Evolutionary conservation across 1,284 basidiomycete species (phyloP), one percentile per base, ranked within the genome.

Genomic region (Hypsizygus ulmarius): DNA sequence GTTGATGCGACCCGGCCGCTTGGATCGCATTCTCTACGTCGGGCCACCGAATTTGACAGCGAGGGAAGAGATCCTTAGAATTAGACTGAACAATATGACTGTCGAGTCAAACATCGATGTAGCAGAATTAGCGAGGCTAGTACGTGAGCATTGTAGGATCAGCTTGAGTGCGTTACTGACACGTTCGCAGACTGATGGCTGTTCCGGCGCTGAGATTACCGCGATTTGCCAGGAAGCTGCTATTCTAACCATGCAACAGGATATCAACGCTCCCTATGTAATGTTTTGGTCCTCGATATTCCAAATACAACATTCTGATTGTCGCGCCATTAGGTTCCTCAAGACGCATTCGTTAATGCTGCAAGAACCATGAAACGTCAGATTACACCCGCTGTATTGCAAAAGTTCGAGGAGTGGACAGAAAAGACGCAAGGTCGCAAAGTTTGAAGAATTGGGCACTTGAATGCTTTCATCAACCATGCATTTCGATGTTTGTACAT

Each of bases 141-240:
- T 91, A 55, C 61, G 80, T 43, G 25, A 36, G 30, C 49, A 42
- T 25, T 35, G 2, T 40, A 38, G 19, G 9, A 50, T 14, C 12
- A 12, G 11, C 9, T 38, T 15, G 4, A 1, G 5, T 28, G 6
- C 19, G 12, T 30, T 8, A 28, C 19, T 25, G 10, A 5, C 33
- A 9, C 18, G 3, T 14, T 39, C 35, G 4, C 56, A 97, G 94
- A 90, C 93, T 3, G 83, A 90, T 8, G 97, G 96, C 0, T 99
- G 93, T 63, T 98, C 96, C 9, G 97, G 97, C 8, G 97, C 97
- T 5, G 97, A 99, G 64, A 85, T 99, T 21, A 79, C 84, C 5
- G 84, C 89, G 1, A 78, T 99, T 41, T 98, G 95, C 64, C 97
- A 99, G 70, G 96, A 99, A 67, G 97, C 97, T 1, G 97, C 96